Base-by-base conservation (phyloP, 768 basidiomycete genomes). In the Rhizopogon salebrosus region DNA sequence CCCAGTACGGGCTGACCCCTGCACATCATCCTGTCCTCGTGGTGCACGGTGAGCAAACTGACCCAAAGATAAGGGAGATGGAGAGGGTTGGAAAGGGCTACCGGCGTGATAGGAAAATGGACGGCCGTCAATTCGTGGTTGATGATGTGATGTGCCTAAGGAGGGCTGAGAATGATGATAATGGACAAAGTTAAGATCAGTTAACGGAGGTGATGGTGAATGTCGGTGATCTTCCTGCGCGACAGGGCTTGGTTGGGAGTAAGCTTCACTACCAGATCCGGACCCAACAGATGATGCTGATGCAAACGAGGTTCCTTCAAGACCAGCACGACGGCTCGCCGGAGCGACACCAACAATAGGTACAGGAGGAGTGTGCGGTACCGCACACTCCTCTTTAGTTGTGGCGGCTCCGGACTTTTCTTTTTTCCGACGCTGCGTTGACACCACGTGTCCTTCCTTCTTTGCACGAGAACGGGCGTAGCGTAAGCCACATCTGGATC, bases 391-490 rank as follows among this genome's bases (percentile, higher is more conserved):
- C 49, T 69, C 66, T 50, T 71, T 69, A 58, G 48, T 36, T 23
- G 39, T 23, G 11, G 60, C 58, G 60, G 61, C 51, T 53, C 57
- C 45, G 59, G 65, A 56, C 59, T 86, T 85, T 49, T 88, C 86
- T 53, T 70, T 70, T 68, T 88, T 87, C 54, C 82, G 75, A 35
- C 87, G 81, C 64, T 82, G 78, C 10, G 63, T 61, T 6, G 74
- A 57, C 16, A 71, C 71, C 54, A 72, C 71, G 59, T 80, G 75
- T 16, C 85, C 92, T 70, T 89, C 89, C 65, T 90, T 90, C 73
- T 94, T 94, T 53, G 92, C 92, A 62, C 88, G 82, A 49, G 89
- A 89, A 52, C 91, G 85, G 56, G 92, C 90, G 68, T 83, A 93
- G 41, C 91, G 84, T 55, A 94, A 76, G 22, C 91, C 91, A 66